Evolutionary conservation across 2,329 filamentous ascomycete species (phyloP).

Genomic region (Scedosporium minutisporum): DNA sequence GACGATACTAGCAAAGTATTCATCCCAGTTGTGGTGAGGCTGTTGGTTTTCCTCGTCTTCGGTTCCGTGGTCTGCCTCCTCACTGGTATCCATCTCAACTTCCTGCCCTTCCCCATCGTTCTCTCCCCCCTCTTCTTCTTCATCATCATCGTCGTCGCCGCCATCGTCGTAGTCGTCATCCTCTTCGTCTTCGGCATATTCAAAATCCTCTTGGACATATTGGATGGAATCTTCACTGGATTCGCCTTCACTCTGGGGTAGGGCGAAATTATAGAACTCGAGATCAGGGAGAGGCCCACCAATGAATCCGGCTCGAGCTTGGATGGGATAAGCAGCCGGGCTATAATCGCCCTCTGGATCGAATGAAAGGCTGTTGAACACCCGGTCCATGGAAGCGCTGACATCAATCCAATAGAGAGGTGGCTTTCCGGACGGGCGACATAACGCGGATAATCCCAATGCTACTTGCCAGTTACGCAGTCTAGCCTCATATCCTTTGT

Average conservation of each 20-base stretch:
- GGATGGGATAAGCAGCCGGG: not conserved
- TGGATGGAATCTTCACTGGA: constrained; percentile 7
- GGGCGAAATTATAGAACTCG: not conserved
- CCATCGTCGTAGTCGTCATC: not conserved
- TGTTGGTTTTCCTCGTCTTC: not conserved
- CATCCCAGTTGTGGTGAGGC: too few species aligned
- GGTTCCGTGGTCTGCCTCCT: not conserved
- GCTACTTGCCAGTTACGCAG: not conserved
- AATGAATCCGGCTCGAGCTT: not conserved
- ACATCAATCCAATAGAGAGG: not conserved
- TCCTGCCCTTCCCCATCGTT: too few species aligned
- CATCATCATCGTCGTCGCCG: not conserved
- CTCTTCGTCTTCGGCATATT: not conserved
- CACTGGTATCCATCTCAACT: not conserved
- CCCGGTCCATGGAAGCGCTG: not conserved
- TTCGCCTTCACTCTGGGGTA: not conserved
- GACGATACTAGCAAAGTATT: too few species aligned
- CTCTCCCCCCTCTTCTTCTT: not conserved
- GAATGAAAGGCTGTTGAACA: not conserved
- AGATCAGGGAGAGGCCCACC: not conserved
- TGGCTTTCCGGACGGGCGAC: not conserved
- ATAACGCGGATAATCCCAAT: not conserved
- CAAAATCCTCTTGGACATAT: not conserved
- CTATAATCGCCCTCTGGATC: not conserved
- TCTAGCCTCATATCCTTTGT: not conserved